phyloP scores from a whole-genome alignment of 129 eudicot species.

The Mikania micrantha region DNA sequence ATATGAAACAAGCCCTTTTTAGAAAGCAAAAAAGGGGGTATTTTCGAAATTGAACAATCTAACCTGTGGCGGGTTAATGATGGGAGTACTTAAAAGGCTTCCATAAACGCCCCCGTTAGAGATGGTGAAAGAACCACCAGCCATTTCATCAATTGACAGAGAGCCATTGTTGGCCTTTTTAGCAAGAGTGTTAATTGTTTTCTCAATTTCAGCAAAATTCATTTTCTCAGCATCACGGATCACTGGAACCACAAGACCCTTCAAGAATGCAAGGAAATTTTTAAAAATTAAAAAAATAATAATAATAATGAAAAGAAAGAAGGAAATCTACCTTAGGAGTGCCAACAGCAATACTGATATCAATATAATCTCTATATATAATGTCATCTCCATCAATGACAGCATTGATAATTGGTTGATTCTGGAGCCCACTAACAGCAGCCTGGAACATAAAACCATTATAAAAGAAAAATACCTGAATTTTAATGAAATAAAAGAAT shows the following conservation, averaged over 20 bases:
- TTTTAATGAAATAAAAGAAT: neutral
- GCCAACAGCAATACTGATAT: slow-evolving; percentile 67
- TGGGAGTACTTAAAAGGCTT: slow-evolving; percentile 63
- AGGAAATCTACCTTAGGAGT: slow-evolving; percentile 45
- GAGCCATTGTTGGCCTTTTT: slow-evolving; percentile 58
- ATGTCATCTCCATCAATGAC: slow-evolving; percentile 74
- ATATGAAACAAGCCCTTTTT: neutral
- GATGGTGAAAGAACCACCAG: slow-evolving; percentile 68
- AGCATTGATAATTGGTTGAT: slow-evolving; percentile 60
- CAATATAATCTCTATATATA: slow-evolving; percentile 61
- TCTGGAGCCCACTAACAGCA: slow-evolving; percentile 65
- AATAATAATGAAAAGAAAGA: neutral
- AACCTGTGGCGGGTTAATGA: slow-evolving; percentile 71
- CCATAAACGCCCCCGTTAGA: slow-evolving; percentile 72
- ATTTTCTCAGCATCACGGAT: slow-evolving; percentile 62
- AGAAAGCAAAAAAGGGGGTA: no score
- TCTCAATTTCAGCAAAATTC: slow-evolving; percentile 87
- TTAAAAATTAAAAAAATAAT: neutral
- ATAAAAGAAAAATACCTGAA: neutral
- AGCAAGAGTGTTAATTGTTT: slow-evolving; percentile 53
- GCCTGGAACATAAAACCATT: slow-evolving; percentile 33
- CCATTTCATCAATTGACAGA: slow-evolving; percentile 70
- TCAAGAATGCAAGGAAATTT: slow-evolving; percentile 14
- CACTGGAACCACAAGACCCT: slow-evolving; percentile 93
- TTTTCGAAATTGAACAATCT: neutral